Percentiles rank a stretch among this genome's conserved stretches.
phyloP scores from a whole-genome alignment of 2,329 filamentous ascomycete species.

The Alternaria brassicae region DNA sequence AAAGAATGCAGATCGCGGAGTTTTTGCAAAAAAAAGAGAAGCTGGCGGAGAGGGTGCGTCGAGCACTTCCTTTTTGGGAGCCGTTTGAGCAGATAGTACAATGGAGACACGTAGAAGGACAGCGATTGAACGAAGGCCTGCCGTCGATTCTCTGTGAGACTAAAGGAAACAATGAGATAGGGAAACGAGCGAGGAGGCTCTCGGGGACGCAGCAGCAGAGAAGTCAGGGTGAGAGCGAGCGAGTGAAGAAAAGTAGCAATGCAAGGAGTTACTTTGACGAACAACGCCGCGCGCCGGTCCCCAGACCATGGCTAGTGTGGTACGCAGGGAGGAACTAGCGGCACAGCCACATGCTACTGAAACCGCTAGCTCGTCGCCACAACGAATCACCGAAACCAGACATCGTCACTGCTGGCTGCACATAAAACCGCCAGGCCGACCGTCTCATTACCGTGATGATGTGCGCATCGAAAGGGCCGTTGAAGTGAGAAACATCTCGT shows the following conservation, averaged over 20 bases:
- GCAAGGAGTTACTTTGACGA: slow-evolving; percentile 16
- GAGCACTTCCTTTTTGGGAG: slow-evolving; percentile 34
- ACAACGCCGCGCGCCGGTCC: slow-evolving; percentile 7
- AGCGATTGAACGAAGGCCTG: slow-evolving; percentile 44
- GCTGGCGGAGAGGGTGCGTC: slow-evolving; percentile 41
- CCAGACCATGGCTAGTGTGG: slow-evolving; percentile 14
- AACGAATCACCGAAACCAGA: slow-evolving; percentile 30
- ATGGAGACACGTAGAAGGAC: slow-evolving; percentile 27
- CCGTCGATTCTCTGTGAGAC: slow-evolving; percentile 29
- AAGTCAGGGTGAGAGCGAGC: slow-evolving; percentile 10
- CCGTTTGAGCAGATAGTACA: slow-evolving; percentile 22
- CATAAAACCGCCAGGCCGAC: slow-evolving; percentile 10
- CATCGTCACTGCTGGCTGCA: slow-evolving; percentile 15
- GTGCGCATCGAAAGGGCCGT: background rate
- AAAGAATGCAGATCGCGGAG: slow-evolving; percentile 13
- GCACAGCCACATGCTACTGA: slow-evolving; percentile 29
- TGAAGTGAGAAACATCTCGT: background rate
- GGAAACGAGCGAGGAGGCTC: slow-evolving; percentile 33
- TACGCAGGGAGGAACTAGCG: slow-evolving; percentile 28
- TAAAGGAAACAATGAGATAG: slow-evolving; percentile 26
- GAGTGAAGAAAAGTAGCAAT: slow-evolving; percentile 23
- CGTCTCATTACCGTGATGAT: slow-evolving; percentile 9
- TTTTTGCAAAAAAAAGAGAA: slow-evolving; percentile 19
- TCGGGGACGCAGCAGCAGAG: slow-evolving; percentile 24
- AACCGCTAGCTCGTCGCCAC: slow-evolving; percentile 26